Conservation (phyloP, 169 alveolate genomes). For the Plasmodium ovale region DNA sequence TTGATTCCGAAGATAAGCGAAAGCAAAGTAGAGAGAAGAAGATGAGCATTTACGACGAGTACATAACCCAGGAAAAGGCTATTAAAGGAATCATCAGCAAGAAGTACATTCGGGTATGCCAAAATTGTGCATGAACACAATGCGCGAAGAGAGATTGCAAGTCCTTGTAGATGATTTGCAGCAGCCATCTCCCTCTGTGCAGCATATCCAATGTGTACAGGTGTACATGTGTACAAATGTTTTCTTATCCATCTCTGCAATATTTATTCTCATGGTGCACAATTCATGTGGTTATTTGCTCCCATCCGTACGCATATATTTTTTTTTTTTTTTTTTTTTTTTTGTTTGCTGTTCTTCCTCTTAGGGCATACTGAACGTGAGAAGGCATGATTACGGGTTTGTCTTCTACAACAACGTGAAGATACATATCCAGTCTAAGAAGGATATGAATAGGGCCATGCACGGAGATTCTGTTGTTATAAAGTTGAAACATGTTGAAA, state of each 20-base stretch:
- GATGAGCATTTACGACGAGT: constrained; percentile 42
- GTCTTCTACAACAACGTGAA: constrained; percentile 12
- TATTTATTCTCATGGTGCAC: not conserved
- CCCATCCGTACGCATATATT: not conserved
- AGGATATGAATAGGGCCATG: constrained; percentile 90
- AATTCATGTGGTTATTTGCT: not conserved
- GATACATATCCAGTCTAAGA: constrained; percentile 39
- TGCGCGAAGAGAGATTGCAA: not conserved
- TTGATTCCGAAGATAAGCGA: constrained; percentile 8
- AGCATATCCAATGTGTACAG: too few relatives aligned
- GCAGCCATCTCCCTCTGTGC: too few relatives aligned
- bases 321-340: not conserved
- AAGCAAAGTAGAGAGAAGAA: not conserved
- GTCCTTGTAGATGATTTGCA: too few relatives aligned
- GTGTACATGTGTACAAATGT: not conserved
- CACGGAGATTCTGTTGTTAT: constrained; percentile 94
- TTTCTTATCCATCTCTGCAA: not conserved
- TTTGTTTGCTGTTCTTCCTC: too few relatives aligned
- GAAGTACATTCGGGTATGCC: constrained; percentile 55
- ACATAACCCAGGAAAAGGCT: constrained; percentile 74
- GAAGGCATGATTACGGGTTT: constrained; percentile 45
- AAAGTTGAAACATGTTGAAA: constrained; percentile 74
- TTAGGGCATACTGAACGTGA: constrained; percentile 45
- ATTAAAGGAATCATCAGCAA: constrained; percentile 61
- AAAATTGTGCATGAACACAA: not conserved